phyloP scores from a whole-genome alignment of 805 yeast genomes.

The Myxozyma melibiosi region DNA sequence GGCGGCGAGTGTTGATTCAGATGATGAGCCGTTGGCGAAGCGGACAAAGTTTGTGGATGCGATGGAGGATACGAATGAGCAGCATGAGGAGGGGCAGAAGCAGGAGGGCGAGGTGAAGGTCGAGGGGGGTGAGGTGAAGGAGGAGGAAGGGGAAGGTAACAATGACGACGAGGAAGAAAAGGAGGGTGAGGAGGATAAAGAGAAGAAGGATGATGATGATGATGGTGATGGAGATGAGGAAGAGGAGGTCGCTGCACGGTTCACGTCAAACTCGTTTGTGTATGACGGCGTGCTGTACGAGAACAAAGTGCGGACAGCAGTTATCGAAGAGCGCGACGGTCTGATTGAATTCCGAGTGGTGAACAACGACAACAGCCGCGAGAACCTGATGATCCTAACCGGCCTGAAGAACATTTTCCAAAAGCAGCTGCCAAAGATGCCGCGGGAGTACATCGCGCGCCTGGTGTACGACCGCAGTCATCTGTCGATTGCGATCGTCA shows the following conservation, averaged over 20 bases:
- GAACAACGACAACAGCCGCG: constrained; percentile 87
- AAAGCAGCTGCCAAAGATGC: constrained; percentile 98
- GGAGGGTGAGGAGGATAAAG: constrained; percentile 23
- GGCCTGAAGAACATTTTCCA: constrained; percentile 96
- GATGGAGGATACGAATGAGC: background rate
- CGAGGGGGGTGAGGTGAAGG: constrained; percentile 30
- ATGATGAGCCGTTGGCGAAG: constrained; percentile 40
- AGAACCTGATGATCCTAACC: constrained; percentile 86
- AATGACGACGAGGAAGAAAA: constrained; percentile 33
- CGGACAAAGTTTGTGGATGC: constrained; percentile 32
- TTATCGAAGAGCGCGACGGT: constrained; percentile 89
- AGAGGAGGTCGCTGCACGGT: constrained; percentile 35
- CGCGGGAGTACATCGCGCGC: constrained; percentile 92
- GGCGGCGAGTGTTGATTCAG: constrained; percentile 38
- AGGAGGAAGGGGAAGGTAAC: constrained; percentile 40
- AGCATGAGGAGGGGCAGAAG: constrained; percentile 9
- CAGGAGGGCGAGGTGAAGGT: constrained; percentile 42
- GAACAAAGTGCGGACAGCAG: constrained; percentile 91
- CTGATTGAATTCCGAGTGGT: constrained; percentile 95
- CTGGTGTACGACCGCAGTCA: constrained; percentile 93
- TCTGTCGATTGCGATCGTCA: constrained; percentile 91
- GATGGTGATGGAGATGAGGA: constrained; percentile 2
- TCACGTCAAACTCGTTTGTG: constrained; percentile 52
- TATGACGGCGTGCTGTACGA: constrained; percentile 80
- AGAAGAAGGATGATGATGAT: constrained; percentile 2